A percentile compares a stretch with the other conserved stretches of the same genome.
phyloP scores from a whole-genome alignment of 2,329 filamentous ascomycete species.

The Penicillium polonicum region DNA sequence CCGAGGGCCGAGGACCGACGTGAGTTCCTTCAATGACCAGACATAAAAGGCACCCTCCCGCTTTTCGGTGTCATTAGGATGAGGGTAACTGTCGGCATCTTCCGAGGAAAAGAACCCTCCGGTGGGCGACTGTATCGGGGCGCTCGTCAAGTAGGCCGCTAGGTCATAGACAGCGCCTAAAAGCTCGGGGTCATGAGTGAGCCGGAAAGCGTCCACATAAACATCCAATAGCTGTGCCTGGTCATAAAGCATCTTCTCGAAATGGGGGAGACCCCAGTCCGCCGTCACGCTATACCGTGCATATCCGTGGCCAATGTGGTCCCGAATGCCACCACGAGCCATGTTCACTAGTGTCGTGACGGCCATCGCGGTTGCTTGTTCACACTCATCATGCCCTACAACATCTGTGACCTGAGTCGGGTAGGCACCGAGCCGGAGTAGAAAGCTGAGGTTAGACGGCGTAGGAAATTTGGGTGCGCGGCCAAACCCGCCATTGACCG shows the following conservation, averaged over 20 bases:
- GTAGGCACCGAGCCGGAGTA: conserved; percentile 72
- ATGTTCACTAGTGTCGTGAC: conserved; percentile 77
- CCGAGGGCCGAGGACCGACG: conserved; percentile 67
- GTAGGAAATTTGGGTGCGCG: conserved; percentile 84
- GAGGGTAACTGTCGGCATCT: conserved; percentile 79
- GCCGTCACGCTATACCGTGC: conserved; percentile 83
- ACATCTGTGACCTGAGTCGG: conserved; percentile 74
- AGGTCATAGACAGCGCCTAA: conserved; percentile 77
- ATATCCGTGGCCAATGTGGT: conserved; percentile 75
- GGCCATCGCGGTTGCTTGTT: conserved; percentile 73
- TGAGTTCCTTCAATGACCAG: conserved; percentile 87
- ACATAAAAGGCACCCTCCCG: conserved; percentile 92
- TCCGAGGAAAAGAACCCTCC: conserved; percentile 87
- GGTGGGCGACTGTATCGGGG: conserved; percentile 63
- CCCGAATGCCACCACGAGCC: conserved; percentile 68
- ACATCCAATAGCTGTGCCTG: conserved; percentile 81
- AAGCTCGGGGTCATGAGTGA: conserved; percentile 67
- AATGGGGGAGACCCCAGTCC: conserved; percentile 93
- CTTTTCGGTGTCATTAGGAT: conserved; percentile 73
- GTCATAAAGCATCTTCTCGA: conserved; percentile 95
- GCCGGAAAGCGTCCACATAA: conserved; percentile 82
- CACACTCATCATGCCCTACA: conserved; percentile 78
- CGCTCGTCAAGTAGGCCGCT: conserved; percentile 76
- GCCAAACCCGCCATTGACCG: conserved; percentile 75
- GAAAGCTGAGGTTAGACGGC: conserved; percentile 77